phyloP scores from a whole-genome alignment of 805 yeast species.

The Cyberlindnera misumaiensis region DNA sequence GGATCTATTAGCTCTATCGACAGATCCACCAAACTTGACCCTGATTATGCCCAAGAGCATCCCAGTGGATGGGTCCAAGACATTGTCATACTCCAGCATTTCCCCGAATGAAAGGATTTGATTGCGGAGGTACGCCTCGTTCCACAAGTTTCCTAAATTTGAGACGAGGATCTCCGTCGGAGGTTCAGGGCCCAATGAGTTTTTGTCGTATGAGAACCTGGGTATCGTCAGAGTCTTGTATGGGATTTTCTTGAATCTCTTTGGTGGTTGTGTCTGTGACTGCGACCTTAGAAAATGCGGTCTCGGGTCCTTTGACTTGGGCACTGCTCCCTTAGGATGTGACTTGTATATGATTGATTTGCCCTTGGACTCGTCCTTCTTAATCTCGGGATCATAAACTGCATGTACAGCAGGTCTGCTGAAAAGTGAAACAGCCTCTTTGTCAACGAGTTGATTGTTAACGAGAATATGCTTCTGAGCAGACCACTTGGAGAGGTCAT shows the following conservation, averaged over 20 bases:
- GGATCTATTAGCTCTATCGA: constrained; percentile 38
- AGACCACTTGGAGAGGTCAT: constrained; percentile 1
- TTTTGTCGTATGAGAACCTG: constrained; percentile 43
- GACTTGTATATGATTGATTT: constrained; percentile 29
- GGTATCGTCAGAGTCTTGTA: constrained; percentile 37
- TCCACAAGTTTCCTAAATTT: constrained; percentile 52
- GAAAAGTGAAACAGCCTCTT: constrained; percentile 5
- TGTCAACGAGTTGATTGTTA: constrained; percentile 4
- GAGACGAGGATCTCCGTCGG: constrained; percentile 62
- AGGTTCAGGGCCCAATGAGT: constrained; percentile 74
- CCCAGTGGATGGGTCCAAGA: constrained; percentile 68
- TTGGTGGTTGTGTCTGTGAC: constrained; percentile 9
- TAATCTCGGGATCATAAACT: constrained; percentile 44
- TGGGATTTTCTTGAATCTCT: constrained; percentile 34
- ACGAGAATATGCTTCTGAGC: constrained; percentile 1
- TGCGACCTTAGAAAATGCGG: constrained; percentile 1
- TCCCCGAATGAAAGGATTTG: constrained; percentile 55
- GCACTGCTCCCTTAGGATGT: constrained; percentile 13
- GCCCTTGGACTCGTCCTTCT: constrained; percentile 37
- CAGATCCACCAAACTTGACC: constrained; percentile 49
- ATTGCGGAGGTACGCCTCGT: constrained; percentile 38
- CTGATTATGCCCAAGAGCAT: constrained; percentile 71
- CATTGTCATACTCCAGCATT: constrained; percentile 48
- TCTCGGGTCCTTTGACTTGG: constrained; percentile 37
- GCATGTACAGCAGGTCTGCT: constrained; percentile 32